Percentiles rank a stretch among this genome's conserved stretches.
These are phyloP conservation scores for Xylaria acuta DNA, from an alignment of 495 filamentous ascomycete species.

Conservation along the genomic window DNA sequence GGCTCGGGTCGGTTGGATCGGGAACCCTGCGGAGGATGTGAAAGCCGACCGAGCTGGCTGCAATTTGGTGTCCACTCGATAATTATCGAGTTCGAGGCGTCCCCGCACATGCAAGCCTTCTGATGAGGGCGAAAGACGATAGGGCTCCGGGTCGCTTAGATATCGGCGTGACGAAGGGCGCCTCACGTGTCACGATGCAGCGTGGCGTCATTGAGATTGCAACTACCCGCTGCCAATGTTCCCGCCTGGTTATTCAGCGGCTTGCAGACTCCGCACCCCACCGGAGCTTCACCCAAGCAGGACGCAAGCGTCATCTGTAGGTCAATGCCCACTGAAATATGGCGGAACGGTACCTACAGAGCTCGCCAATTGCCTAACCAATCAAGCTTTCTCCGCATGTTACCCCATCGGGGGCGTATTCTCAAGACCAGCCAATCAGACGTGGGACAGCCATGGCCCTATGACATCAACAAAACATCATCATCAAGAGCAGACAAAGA, in stretches of 20 bases:
- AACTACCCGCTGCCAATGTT: not conserved
- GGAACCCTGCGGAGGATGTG: not conserved
- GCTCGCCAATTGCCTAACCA: not conserved
- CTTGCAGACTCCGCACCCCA: not conserved
- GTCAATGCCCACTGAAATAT: not conserved
- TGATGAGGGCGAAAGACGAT: not conserved
- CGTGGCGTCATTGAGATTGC: conserved; percentile 14
- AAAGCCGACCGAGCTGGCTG: not conserved
- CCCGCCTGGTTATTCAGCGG: not conserved
- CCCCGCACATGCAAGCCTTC: not conserved
- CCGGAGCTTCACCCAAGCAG: not conserved
- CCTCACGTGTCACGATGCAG: conserved; percentile 20
- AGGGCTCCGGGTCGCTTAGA: not conserved
- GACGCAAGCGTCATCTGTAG: conserved; percentile 4
- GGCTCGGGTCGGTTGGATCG: not conserved
- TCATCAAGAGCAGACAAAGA: not conserved
- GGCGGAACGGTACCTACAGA: conserved; percentile 6
- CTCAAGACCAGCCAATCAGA: conserved; percentile 11
- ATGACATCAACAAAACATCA: conserved; percentile 29
- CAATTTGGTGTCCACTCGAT: not conserved
- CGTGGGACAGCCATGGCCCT: not conserved
- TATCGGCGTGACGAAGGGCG: not conserved
- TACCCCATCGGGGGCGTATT: conserved; percentile 5
- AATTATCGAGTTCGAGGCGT: not conserved
- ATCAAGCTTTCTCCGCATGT: conserved; percentile 14